Base-by-base conservation (phyloP, 129 eudicot species). In the Flaveria trinervia region DNA sequence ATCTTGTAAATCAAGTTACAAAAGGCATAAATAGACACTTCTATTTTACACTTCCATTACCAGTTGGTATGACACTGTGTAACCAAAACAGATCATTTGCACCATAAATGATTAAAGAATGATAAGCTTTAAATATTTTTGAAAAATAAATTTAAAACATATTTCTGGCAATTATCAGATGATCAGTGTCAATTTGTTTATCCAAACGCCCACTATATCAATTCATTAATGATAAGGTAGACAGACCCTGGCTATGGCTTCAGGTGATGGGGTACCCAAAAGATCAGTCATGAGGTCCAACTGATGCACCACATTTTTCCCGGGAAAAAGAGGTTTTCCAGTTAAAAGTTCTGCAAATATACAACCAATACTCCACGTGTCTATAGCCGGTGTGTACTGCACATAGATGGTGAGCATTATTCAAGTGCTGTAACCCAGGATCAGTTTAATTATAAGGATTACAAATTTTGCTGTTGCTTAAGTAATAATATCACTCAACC, bases 331-430 rank as follows among this genome's bases (percentile, higher is more conserved):
- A 7, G 98, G 98, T 70, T 93, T 90, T 45, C 97, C 97, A 1
- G 98, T 93, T 70, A 93, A 79, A 79, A 93, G 97, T 74, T 93
- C 98, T 12, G 98, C 88, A 85, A 93, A 93, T 45, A 93, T 93
- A 85, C 98, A 93, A 15, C 98, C 98, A 82, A 93, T 93, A 84
- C 98, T 93, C 98, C 98, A 93, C 8, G 92, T 93, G 51, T 93
- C 98, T 61, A 93, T 90, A 55, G 98, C 98, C n/a, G 98, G 98
- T 30, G 98, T 93, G 72, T 93, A 93, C 98, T 93, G 95, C 72
- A 90, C 13, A 73, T 20, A 46, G 44, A 33, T 33, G 17, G 30
- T 54, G 45, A 33, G 64, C 39, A 33, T 33, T 33, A 33, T 33
- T 33, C 39, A 33, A 33, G 39, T 33, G 39, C 7, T 33, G 39